Conservation (phyloP, 805 yeast species). For the Hanseniaspora meyeri region DNA sequence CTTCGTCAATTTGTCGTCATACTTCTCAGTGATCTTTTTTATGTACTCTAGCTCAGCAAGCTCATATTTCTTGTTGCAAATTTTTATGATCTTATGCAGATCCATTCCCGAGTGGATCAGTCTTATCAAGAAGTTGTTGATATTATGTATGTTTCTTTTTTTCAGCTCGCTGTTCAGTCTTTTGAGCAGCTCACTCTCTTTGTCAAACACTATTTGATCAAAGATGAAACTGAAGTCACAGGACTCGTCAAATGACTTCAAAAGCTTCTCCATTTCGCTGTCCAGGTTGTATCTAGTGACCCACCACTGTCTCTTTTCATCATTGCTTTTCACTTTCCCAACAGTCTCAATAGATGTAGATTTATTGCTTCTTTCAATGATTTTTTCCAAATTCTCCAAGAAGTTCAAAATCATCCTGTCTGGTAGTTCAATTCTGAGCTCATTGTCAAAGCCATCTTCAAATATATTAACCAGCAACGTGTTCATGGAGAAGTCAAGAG, state of each 20-base stretch:
- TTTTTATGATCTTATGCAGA: neutral
- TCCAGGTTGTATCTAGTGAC: slow-evolving; percentile 51
- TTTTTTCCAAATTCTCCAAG: slow-evolving; percentile 33
- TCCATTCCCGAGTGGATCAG: neutral
- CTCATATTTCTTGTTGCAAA: neutral
- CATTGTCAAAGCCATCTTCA: neutral
- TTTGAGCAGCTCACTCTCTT: slow-evolving; percentile 1
- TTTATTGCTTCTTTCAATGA: slow-evolving; percentile 49
- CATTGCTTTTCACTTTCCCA: slow-evolving; percentile 39
- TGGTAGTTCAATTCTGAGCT: neutral
- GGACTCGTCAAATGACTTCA: slow-evolving; percentile 43
- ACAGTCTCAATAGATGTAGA: slow-evolving; percentile 48
- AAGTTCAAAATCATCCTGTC: slow-evolving; percentile 24
- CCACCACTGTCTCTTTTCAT: slow-evolving; percentile 72
- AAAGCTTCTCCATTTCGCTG: slow-evolving; percentile 37
- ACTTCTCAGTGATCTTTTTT: neutral
- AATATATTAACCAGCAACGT: neutral
- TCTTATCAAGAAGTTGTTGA: neutral
- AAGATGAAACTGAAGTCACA: slow-evolving; percentile 75
- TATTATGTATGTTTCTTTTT: neutral
- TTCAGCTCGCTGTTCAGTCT: neutral
- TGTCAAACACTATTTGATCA: slow-evolving; percentile 25
- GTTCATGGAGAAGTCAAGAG: neutral
- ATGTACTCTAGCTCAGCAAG: neutral
- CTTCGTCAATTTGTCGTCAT: neutral